Conservation (phyloP, 331 rosid species). For the Pyrus hybrid region DNA sequence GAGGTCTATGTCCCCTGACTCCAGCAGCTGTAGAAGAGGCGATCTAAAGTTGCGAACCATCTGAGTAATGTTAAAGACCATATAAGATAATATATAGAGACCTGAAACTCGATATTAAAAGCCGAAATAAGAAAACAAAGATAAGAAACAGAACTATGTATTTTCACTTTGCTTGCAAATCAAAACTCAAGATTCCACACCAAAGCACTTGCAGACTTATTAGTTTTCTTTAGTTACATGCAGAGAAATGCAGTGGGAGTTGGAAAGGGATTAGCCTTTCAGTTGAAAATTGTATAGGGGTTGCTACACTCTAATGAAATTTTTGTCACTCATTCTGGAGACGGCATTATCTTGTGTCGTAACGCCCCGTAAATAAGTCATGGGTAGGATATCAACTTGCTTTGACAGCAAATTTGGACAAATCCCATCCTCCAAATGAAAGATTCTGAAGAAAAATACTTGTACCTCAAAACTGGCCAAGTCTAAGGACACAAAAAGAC, state of each 20-base stretch:
- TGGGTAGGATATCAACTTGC: background rate
- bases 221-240: background rate
- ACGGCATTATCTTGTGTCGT: background rate
- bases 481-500: slow-evolving; percentile 79
- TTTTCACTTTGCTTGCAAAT: background rate
- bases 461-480: slow-evolving; percentile 99
- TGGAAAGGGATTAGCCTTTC: background rate
- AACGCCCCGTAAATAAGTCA: background rate
- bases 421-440: background rate
- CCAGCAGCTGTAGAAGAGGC: slow-evolving; percentile 62
- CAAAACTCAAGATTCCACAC: background rate
- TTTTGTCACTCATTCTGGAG: background rate
- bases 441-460: background rate
- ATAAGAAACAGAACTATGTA: background rate
- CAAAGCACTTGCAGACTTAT: background rate
- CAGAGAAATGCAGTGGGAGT: background rate
- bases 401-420: background rate
- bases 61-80: slow-evolving; percentile 42
- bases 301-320: background rate
- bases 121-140: background rate
- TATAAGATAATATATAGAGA: slow-evolving; percentile 6
- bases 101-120: slow-evolving; percentile 9
- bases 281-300: background rate
- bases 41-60: slow-evolving; percentile 69
- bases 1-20: slow-evolving; percentile 72